phyloP scores from a whole-genome alignment of 495 filamentous ascomycete species.

The Copromyces sp. region DNA sequence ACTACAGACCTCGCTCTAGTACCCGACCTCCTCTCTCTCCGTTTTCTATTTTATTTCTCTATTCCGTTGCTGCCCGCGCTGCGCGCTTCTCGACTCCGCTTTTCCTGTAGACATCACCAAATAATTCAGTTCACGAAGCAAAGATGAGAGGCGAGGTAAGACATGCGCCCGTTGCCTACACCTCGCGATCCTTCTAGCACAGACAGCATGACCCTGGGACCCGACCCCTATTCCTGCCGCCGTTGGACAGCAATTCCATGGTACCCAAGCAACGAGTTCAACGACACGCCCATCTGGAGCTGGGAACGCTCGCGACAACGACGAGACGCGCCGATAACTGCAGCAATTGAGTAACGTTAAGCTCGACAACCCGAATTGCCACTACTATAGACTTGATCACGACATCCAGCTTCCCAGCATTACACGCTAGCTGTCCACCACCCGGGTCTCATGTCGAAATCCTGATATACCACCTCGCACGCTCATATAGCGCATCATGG shows the following conservation, averaged over 20 bases:
- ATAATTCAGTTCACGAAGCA: constrained; percentile 10
- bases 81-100: constrained; percentile 11
- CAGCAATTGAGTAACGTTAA: background rate
- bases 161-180: background rate
- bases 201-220: constrained; percentile 4
- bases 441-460: background rate
- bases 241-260: background rate
- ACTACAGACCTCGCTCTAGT: background rate
- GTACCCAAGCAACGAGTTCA: background rate
- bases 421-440: background rate
- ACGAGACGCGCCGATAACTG: background rate
- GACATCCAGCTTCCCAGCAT: background rate
- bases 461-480: background rate
- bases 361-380: background rate
- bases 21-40: constrained; percentile 6
- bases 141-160: constrained; percentile 48
- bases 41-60: constrained; percentile 1
- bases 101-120: constrained; percentile 4
- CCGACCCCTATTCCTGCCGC: background rate
- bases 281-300: background rate
- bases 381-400: background rate
- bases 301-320: background rate
- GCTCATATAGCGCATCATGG: background rate
- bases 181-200: constrained; percentile 1
- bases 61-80: constrained; percentile 4